Evolutionary conservation across 2,329 filamentous ascomycete species (phyloP).

Genomic region (Pseudogymnoascus sp.): DNA sequence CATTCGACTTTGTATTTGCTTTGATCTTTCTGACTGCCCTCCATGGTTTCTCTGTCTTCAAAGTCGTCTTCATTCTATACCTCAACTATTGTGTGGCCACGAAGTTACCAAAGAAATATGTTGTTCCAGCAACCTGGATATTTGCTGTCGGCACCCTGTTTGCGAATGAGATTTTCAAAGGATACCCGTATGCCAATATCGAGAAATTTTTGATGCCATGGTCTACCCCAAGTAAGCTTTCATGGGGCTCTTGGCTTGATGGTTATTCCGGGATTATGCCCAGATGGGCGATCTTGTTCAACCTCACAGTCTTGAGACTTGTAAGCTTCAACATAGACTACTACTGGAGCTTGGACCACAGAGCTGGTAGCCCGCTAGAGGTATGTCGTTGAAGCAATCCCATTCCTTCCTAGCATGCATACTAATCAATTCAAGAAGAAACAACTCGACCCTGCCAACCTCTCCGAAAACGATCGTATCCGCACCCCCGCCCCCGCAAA

Average conservation of each 20-base stretch:
- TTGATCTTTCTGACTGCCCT: slow-evolving; percentile 67
- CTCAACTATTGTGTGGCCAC: slow-evolving; percentile 76
- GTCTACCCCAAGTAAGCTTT: slow-evolving; percentile 12
- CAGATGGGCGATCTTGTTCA: slow-evolving; percentile 96
- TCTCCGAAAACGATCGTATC: slow-evolving; percentile 84
- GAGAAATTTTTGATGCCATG: slow-evolving; percentile 41
- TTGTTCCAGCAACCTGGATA: slow-evolving; percentile 73
- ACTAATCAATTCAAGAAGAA: slow-evolving; percentile 87
- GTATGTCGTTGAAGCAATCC: slow-evolving; percentile 43
- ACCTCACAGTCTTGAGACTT: slow-evolving; percentile 81
- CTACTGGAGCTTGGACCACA: slow-evolving; percentile 73
- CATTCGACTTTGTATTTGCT: slow-evolving; percentile 78
- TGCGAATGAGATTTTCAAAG: slow-evolving; percentile 73
- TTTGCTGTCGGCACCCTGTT: slow-evolving; percentile 85
- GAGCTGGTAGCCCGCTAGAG: slow-evolving; percentile 62
- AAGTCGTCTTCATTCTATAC: slow-evolving; percentile 71
- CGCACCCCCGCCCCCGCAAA: slow-evolving; percentile 59
- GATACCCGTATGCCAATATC: slow-evolving; percentile 64
- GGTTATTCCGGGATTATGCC: slow-evolving; percentile 72
- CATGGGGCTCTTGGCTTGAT: slow-evolving; percentile 66
- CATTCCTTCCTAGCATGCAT: slow-evolving; percentile 11
- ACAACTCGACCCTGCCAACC: slow-evolving; percentile 75
- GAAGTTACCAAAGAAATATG: slow-evolving; percentile 55
- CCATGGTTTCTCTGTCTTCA: slow-evolving; percentile 77
- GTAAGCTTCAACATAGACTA: slow-evolving; percentile 98